Evolutionary conservation across 192 early-diverging fungal species (phyloP), one percentile per base, ranked within the genome.

Genomic region (Entophlyctis luteolus): DNA sequence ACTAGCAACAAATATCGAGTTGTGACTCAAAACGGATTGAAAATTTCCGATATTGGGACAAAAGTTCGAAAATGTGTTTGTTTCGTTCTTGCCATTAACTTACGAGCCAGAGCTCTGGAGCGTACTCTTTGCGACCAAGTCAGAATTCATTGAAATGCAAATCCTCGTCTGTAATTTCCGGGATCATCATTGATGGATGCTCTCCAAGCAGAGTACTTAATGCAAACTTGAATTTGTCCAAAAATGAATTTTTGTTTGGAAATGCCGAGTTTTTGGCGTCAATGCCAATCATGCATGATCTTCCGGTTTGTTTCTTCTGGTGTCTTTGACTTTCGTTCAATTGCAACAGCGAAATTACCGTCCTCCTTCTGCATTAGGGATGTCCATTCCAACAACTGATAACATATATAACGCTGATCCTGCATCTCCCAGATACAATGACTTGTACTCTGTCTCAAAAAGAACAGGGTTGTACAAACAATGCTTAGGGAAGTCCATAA

Each of bases 261-360:
- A 28, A 45, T 35, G 6, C 31, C 0, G 23, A 29, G 3, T 62
- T 54, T 35, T 39, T 70, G 23, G 47, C 16, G 35, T 49, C 36
- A 16, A 14, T 39, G 18, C 45, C 56, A 1, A 18, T 46, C 22
- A 34, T 70, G 59, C 23, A 62, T 54, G 31, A 1, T 37, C 59
- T 70, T 22, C 68, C 68, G 3, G 68, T 73, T 5, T 20, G 48
- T 14, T 3, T 45, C 48, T n/a, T 53, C n/a, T 34, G 53, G n/a
- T n/a, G n/a, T n/a, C n/a, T n/a, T n/a, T n/a, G n/a, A n/a, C n/a
- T n/a, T n/a, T n/a, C n/a, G n/a, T n/a, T n/a, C n/a, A n/a, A n/a
- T n/a, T n/a, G n/a, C n/a, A 80, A 65, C 27, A 71, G 70, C 37
- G 48, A 8, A 71, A 71, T 37, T 71, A 71, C 34, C 29, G 70